These are phyloP conservation scores for Phytophthora gonapodyides DNA, from an alignment of 352 stramenopile genomes.

Conservation along the genomic window DNA sequence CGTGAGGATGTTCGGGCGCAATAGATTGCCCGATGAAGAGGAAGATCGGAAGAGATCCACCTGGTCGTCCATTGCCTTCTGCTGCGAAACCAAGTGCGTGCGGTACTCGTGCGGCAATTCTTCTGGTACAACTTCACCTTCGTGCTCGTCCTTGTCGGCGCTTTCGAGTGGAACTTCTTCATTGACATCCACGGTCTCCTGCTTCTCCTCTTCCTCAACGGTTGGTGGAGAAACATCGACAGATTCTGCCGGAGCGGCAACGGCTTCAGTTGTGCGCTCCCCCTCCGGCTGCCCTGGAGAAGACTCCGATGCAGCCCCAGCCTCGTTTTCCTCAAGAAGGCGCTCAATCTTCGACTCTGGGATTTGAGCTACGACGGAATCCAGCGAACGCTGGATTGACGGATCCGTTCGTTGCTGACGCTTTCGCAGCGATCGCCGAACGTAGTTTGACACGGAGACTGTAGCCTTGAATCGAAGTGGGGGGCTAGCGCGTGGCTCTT, in stretches of 20 bases:
- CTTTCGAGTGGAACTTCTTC: constrained; percentile 1
- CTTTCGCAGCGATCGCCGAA: constrained; percentile 22
- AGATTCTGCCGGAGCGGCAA: not conserved
- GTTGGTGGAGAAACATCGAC: not conserved
- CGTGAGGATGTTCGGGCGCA: constrained; percentile 8
- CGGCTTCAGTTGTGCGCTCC: constrained; percentile 28
- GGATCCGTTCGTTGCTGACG: constrained; percentile 4
- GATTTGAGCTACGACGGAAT: constrained; percentile 4
- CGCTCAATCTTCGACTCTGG: constrained; percentile 14
- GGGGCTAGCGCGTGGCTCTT: not conserved
- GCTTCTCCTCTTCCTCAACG: constrained; percentile 6
- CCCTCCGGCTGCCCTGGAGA: constrained; percentile 26
- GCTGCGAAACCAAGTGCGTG: constrained; percentile 33
- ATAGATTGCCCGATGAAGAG: constrained; percentile 13
- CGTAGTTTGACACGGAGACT: constrained; percentile 14
- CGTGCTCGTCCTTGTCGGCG: constrained; percentile 1
- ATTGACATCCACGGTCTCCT: not conserved
- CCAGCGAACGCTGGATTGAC: not conserved
- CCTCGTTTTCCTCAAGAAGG: not conserved
- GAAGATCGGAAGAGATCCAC: constrained; percentile 35
- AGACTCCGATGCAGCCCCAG: not conserved
- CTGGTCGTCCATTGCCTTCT: constrained; percentile 33
- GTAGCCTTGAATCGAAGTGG: constrained; percentile 6
- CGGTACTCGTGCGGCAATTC: constrained; percentile 32
- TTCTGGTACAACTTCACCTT: constrained; percentile 7